Percentiles rank a stretch among this genome's conserved stretches.
These are phyloP conservation scores for Kodamaea kaohsiungensis DNA, from an alignment of 805 yeast species.

Conservation along the genomic window DNA sequence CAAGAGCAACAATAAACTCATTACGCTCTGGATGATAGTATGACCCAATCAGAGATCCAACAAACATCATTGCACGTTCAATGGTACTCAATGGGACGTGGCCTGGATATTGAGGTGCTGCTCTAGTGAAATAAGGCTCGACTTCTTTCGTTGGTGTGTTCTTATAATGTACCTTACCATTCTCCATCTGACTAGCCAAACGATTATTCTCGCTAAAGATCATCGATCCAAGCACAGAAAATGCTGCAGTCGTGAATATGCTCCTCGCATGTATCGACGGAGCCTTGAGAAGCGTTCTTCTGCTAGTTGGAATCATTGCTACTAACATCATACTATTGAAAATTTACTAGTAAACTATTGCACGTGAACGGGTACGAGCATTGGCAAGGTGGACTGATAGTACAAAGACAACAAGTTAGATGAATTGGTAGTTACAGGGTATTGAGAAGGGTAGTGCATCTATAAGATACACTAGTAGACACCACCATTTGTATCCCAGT, in stretches of 20 bases:
- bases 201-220: conserved; percentile 45
- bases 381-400: neutral
- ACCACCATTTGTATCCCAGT: too few species aligned
- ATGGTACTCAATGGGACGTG: conserved; percentile 71
- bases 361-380: neutral
- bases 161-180: conserved; percentile 46
- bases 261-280: conserved; percentile 4
- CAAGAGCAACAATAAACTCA: conserved; percentile 75
- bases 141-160: conserved; percentile 30
- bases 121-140: conserved; percentile 38
- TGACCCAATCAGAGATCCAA: conserved; percentile 78
- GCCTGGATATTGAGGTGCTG: conserved; percentile 59
- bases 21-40: conserved; percentile 74
- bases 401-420: too few species aligned
- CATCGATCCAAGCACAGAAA: conserved; percentile 28
- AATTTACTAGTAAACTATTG: neutral
- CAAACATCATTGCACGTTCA: conserved; percentile 66
- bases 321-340: conserved; percentile 1
- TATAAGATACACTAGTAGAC: too few species aligned
- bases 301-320: neutral
- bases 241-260: conserved; percentile 17
- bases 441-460: too few species aligned
- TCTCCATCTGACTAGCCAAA: conserved; percentile 62
- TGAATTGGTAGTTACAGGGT: too few species aligned
- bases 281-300: neutral